Percentiles rank a stretch among this genome's conserved stretches.
Conservation (phyloP, 2,329 filamentous ascomycete species). For the Gliomastix tumulicola region DNA sequence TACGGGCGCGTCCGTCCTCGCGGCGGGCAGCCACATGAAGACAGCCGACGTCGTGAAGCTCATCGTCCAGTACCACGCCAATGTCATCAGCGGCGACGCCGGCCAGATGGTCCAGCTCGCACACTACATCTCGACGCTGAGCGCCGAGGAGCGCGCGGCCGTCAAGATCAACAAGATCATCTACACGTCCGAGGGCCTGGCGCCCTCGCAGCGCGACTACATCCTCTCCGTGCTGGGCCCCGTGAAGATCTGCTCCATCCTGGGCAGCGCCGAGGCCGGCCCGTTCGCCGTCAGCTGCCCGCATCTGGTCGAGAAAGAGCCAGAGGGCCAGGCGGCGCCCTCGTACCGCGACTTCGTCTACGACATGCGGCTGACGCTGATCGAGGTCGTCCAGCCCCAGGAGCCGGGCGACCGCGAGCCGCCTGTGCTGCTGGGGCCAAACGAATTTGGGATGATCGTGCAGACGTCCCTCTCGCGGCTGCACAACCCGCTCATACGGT, state of each 20-base stretch:
- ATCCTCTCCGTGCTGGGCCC: slow-evolving; percentile 19
- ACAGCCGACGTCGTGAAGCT: slow-evolving; percentile 14
- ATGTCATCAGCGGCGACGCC: slow-evolving; percentile 27
- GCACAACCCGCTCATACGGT: background rate
- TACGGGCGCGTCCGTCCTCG: slow-evolving; percentile 28
- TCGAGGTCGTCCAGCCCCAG: background rate
- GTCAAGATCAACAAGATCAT: slow-evolving; percentile 30
- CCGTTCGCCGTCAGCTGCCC: slow-evolving; percentile 25
- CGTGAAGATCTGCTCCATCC: slow-evolving; percentile 27
- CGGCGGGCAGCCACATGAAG: slow-evolving; percentile 21
- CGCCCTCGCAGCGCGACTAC: slow-evolving; percentile 18
- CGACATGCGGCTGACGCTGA: background rate
- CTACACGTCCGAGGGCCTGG: slow-evolving; percentile 35
- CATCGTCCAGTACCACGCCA: slow-evolving; percentile 22
- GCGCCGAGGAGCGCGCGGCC: slow-evolving; percentile 5
- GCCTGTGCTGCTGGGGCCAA: too few species aligned
- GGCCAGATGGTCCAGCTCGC: slow-evolving; percentile 28
- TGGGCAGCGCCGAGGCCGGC: slow-evolving; percentile 35
- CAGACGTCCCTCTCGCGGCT: background rate
- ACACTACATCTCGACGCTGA: slow-evolving; percentile 22
- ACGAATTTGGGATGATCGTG: background rate
- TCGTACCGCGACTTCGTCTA: slow-evolving; percentile 7
- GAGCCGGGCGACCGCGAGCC: background rate
- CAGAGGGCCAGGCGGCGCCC: background rate
- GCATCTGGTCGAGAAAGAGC: slow-evolving; percentile 12